A percentile compares a stretch with the other conserved stretches of the same genome.
Conservation (phyloP, 2,329 filamentous ascomycete genomes). For the Septoria petroselini region DNA sequence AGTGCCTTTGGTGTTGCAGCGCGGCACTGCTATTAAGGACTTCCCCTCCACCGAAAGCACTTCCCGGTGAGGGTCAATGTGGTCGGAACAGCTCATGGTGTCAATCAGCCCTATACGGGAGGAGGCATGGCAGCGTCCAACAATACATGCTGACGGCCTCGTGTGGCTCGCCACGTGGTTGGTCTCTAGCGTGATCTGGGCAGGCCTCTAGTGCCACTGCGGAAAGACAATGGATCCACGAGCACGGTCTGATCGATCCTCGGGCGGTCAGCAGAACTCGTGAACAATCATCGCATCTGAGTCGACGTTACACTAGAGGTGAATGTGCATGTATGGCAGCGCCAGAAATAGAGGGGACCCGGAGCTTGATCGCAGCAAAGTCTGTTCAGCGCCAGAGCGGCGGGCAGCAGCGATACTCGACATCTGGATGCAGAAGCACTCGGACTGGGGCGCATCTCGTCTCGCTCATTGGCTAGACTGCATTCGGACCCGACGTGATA, state of each 20-base stretch:
- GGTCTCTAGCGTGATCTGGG: not conserved
- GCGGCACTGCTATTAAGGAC: no score
- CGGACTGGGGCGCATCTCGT: not conserved
- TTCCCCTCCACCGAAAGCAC: not conserved
- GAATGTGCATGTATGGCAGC: not conserved
- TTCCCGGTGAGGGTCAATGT: conserved; percentile 5
- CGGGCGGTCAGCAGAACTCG: not conserved
- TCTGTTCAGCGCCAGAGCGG: not conserved
- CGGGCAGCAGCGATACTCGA: not conserved
- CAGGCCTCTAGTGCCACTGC: no score
- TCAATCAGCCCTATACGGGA: not conserved
- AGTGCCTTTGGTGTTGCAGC: no score
- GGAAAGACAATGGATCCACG: not conserved
- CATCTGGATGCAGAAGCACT: no score
- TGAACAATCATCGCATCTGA: not conserved
- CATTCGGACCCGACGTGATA: not conserved
- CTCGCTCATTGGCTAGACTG: not conserved
- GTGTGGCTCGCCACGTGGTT: conserved; percentile 1
- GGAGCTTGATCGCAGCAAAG: not conserved
- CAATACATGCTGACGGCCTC: conserved; percentile 2
- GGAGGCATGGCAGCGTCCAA: not conserved
- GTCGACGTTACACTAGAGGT: conserved; percentile 4
- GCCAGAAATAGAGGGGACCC: conserved; percentile 7
- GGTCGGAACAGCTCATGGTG: conserved; percentile 8
- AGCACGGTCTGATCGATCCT: not conserved